Evolutionary conservation across 768 basidiomycete genomes (phyloP), one percentile per base, ranked within the genome.

Genomic region (Hypholoma fasciculare): DNA sequence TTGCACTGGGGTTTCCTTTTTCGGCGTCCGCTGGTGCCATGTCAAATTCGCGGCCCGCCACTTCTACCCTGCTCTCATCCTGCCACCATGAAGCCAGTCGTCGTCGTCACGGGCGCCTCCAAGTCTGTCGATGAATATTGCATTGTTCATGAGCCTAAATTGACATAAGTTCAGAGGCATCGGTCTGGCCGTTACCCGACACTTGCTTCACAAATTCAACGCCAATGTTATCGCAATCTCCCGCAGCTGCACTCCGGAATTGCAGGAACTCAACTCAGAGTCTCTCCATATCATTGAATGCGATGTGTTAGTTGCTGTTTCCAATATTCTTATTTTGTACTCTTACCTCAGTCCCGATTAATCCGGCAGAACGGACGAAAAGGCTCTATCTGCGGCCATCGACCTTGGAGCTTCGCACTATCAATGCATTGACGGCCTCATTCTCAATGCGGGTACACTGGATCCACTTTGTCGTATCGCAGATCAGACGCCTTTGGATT

Each of bases 81-180:
- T 48, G 30, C 55, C 20, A 52, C 46, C 56, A 69, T 70, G 61
- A 80, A 75, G 59, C 85, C 87, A 4, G 83, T 90, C 53, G 78
- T 95, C 34, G 69, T 95, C 54, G 79, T 96, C 62, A 92, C 94
- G 57, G 95, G 96, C 54, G 94, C 91, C 17, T 95, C 91, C 54
- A 92, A 81, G 89, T 90, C 61, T 39, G 55, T 58, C 20, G 51
- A 34, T 37, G 36, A 6, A 58, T 40, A 8, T 38, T 49, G 17
- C 49, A 11, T 6, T 48, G 34, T 50, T 58, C 63, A 38, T 47
- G 40, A 48, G 36, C 46, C 14, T 36, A 62, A 43, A 39, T 42
- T 60, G 52, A 43, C 56, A 30, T 57, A 51, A 39, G 36, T n/a
- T 9, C 62, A 85, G 83, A 74, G 78, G 79, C 46, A 87, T 97